Evolutionary conservation across 2,329 filamentous ascomycete genomes (phyloP).

Genomic region (Immersiporthe knoxdaviesiana): DNA sequence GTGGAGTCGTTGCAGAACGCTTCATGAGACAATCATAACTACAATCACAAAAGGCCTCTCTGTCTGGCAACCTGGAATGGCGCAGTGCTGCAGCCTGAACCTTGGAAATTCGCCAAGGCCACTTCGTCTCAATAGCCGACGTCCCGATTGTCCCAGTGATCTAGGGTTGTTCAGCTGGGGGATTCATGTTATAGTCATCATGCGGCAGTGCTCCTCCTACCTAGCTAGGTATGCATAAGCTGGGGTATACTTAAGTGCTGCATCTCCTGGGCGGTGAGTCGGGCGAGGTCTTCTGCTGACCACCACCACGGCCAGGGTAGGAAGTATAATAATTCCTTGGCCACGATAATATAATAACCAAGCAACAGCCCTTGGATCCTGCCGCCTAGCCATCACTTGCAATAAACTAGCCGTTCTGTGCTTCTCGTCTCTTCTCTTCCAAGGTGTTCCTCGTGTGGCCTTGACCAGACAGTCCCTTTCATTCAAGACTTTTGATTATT

Average conservation of each 20-base stretch:
- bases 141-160: no score
- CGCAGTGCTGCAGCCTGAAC: not conserved
- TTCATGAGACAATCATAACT: no score
- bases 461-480: not conserved
- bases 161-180: not conserved
- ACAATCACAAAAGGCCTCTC: no score
- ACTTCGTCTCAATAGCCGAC: no score
- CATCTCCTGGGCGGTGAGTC: not conserved
- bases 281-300: not conserved
- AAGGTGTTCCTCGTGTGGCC: not conserved
- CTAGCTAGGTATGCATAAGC: conserved; percentile 6
- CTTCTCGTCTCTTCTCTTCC: not conserved
- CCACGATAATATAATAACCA: no score
- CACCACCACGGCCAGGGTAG: not conserved
- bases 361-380: no score
- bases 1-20: no score
- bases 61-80: not conserved
- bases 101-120: not conserved
- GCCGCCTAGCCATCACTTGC: not conserved
- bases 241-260: not conserved
- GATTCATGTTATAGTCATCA: not conserved
- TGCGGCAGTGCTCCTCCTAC: not conserved
- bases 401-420: not conserved
- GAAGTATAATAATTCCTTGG: not conserved
- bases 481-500: no score